Percentiles rank a stretch among this genome's conserved stretches.
phyloP scores from a whole-genome alignment of 2,329 filamentous ascomycete species.

The Fusarium pseudonygamai region DNA sequence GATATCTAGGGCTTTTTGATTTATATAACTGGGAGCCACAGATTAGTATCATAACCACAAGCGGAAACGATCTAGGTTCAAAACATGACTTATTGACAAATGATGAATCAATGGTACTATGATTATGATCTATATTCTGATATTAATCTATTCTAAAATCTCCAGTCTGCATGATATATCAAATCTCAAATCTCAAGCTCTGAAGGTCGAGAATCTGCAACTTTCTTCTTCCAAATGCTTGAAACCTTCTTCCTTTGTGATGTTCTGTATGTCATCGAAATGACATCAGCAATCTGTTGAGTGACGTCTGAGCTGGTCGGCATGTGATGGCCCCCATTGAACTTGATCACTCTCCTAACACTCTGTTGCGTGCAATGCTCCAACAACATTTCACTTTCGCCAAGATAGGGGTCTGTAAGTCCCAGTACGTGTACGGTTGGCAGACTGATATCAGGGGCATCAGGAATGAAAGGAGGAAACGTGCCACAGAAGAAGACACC shows the following conservation, averaged over 20 bases:
- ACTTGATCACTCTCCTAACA: neutral
- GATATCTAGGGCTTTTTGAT: too few species aligned
- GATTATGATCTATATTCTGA: rapidly evolving
- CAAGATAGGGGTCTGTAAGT: neutral
- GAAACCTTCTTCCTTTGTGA: neutral
- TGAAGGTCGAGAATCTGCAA: neutral
- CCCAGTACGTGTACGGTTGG: neutral
- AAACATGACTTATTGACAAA: neutral
- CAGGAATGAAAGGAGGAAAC: neutral
- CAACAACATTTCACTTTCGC: neutral
- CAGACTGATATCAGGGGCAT: neutral
- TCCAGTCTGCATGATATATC: neutral
- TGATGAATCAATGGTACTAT: neutral
- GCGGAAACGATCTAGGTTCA: rapidly evolving
- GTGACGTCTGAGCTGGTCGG: neutral
- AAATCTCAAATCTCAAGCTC: neutral
- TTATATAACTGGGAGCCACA: too few species aligned
- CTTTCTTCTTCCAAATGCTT: neutral
- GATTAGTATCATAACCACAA: neutral
- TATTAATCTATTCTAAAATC: neutral
- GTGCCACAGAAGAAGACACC: conserved; percentile 5
- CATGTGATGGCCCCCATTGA: conserved; percentile 1
- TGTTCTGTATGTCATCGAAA: neutral
- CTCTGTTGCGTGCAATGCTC: neutral
- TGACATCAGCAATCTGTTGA: neutral